These are phyloP conservation scores for Cutaneotrichosporon sp. DNA, from an alignment of 1,284 basidiomycete species.

Conservation along the genomic window DNA sequence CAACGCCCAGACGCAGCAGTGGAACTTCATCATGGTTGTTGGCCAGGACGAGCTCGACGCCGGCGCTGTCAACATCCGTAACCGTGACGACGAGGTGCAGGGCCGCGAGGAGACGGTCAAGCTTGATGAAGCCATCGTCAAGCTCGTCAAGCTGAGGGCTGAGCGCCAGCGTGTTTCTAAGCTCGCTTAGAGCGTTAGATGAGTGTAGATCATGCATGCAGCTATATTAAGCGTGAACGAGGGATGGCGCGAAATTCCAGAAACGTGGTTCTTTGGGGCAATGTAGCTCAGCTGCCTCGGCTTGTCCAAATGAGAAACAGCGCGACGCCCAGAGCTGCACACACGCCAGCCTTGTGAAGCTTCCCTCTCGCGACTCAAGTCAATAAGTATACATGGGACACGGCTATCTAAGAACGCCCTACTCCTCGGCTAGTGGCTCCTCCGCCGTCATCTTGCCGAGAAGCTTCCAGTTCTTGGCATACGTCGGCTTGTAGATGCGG, in stretches of 20 bases:
- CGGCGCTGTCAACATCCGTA: conserved; percentile 88
- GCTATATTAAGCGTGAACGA: background rate
- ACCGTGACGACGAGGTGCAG: conserved; percentile 74
- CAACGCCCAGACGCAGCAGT: conserved; percentile 87
- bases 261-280: background rate
- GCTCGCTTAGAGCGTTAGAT: conserved; percentile 12
- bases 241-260: background rate
- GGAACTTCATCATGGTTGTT: conserved; percentile 94
- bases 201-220: conserved; percentile 3
- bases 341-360: background rate
- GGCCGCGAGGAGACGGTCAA: conserved; percentile 50
- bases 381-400: conserved; percentile 5
- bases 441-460: conserved; percentile 52
- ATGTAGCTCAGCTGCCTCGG: too few relatives aligned
- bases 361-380: background rate
- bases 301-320: background rate
- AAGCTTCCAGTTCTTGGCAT: conserved; percentile 52
- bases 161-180: conserved; percentile 36
- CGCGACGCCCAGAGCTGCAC: background rate
- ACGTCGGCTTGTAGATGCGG: conserved; percentile 74
- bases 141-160: conserved; percentile 44
- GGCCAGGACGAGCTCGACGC: conserved; percentile 86
- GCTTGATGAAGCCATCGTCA: conserved; percentile 42
- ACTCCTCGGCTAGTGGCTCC: conserved; percentile 44
- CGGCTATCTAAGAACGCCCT: background rate